Percentiles rank a stretch among this genome's conserved stretches.
phyloP scores from a whole-genome alignment of 1,284 basidiomycete species.

The Porogramme epimiltina region DNA sequence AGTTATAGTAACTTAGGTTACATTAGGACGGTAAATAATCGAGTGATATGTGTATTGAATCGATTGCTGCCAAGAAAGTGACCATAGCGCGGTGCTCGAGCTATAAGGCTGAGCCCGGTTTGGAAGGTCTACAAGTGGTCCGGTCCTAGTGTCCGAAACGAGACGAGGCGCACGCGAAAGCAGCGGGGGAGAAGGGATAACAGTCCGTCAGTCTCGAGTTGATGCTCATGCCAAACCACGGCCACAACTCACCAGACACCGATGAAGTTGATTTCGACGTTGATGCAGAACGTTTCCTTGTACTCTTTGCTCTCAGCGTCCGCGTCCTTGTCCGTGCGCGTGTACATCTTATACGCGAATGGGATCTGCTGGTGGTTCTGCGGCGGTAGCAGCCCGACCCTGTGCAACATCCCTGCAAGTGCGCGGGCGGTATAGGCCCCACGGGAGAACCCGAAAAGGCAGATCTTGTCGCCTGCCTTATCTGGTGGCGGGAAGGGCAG shows the following conservation, averaged over 20 bases:
- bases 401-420: constrained; percentile 57
- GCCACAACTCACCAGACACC: constrained; percentile 49
- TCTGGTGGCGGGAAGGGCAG: constrained; percentile 28
- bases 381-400: constrained; percentile 59
- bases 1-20: too few species aligned
- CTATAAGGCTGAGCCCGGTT: too few species aligned
- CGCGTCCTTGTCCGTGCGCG: constrained; percentile 33
- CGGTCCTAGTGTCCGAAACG: too few species aligned
- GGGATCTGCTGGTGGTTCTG: constrained; percentile 51
- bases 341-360: constrained; percentile 47
- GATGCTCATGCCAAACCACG: too few species aligned
- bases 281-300: constrained; percentile 49
- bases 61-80: too few species aligned
- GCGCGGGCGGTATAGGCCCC: constrained; percentile 61
- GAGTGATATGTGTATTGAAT: too few species aligned
- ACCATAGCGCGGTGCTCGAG: too few species aligned
- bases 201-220: too few species aligned
- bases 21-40: too few species aligned
- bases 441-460: constrained; percentile 64
- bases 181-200: too few species aligned
- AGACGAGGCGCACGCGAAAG: too few species aligned
- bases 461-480: constrained; percentile 49
- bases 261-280: constrained; percentile 50
- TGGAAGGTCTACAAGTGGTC: too few species aligned
- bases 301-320: constrained; percentile 36